A percentile compares a stretch with the other conserved stretches of the same genome.
Evolutionary conservation across 441 rosid species (phyloP).

Genomic region (Aleurites moluccanus): DNA sequence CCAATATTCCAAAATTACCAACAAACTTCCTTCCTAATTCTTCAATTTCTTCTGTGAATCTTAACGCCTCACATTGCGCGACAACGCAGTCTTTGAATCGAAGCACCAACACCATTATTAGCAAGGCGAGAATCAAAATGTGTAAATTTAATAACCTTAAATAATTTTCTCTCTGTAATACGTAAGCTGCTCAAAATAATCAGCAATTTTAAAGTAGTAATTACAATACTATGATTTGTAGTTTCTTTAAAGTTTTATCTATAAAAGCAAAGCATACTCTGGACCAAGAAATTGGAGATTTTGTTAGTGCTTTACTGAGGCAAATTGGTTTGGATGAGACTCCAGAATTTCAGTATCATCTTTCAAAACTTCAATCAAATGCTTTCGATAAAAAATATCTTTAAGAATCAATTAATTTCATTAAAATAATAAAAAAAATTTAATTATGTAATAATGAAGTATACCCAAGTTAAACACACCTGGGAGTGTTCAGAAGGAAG

Average conservation of each 20-base stretch:
- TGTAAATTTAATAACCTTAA: constrained; percentile 51
- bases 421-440: no score
- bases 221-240: no score
- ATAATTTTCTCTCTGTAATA: constrained; percentile 49
- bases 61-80: constrained; percentile 60
- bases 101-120: constrained; percentile 47
- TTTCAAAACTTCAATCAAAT: constrained; percentile 47
- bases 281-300: constrained; percentile 64
- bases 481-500: constrained; percentile 71
- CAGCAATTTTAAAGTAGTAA: neutral
- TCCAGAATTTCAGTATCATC: constrained; percentile 54
- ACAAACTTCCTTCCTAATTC: constrained; percentile 46
- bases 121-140: constrained; percentile 62
- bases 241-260: no score
- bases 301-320: constrained; percentile 32
- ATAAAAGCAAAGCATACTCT: no score
- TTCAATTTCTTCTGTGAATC: constrained; percentile 41
- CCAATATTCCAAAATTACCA: constrained; percentile 36
- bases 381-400: constrained; percentile 62
- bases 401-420: constrained; percentile 31
- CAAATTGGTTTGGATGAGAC: constrained; percentile 41
- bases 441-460: neutral
- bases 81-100: constrained; percentile 62
- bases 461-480: constrained; percentile 31
- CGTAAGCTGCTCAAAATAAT: constrained; percentile 36